phyloP scores from a whole-genome alignment of 1,139 yeast species.

The Magnusiomyces clavatus region DNA sequence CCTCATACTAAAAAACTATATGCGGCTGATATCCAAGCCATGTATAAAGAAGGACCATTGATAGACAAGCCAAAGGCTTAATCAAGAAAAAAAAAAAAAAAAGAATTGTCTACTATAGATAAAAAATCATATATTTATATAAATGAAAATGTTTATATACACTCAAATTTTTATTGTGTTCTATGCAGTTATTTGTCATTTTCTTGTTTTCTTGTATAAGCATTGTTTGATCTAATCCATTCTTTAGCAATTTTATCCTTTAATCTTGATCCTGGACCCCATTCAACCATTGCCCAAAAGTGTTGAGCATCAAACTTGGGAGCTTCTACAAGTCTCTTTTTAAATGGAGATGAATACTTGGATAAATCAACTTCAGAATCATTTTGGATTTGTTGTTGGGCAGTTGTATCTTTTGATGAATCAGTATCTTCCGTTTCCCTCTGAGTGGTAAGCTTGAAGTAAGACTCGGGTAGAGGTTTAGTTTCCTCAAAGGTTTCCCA shows the following conservation, averaged over 20 bases:
- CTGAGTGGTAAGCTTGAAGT: slow-evolving; percentile 7
- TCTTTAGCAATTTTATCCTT: slow-evolving; percentile 46
- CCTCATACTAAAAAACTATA: slow-evolving; percentile 49
- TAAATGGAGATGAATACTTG: slow-evolving; percentile 9
- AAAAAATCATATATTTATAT: neutral
- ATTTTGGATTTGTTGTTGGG: neutral
- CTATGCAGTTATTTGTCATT: neutral
- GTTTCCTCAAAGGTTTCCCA: slow-evolving; percentile 41
- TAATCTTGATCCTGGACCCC: slow-evolving; percentile 47
- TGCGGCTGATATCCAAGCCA: slow-evolving; percentile 38
- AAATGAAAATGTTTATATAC: neutral
- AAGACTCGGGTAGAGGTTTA: neutral
- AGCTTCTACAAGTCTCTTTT: slow-evolving; percentile 22
- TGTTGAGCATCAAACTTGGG: slow-evolving; percentile 45
- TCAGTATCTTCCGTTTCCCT: neutral
- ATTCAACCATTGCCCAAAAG: slow-evolving; percentile 60
- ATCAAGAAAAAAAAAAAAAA: neutral
- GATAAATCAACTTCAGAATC: neutral
- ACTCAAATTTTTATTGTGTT: neutral
- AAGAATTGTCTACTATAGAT: neutral
- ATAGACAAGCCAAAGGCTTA: slow-evolving; percentile 4
- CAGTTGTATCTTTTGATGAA: neutral
- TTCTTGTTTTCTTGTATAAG: slow-evolving; percentile 4
- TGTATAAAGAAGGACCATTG: slow-evolving; percentile 53
- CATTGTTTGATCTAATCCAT: slow-evolving; percentile 39